phyloP scores from a whole-genome alignment of 2,329 filamentous ascomycete species.

The Neonectria magnoliae region DNA sequence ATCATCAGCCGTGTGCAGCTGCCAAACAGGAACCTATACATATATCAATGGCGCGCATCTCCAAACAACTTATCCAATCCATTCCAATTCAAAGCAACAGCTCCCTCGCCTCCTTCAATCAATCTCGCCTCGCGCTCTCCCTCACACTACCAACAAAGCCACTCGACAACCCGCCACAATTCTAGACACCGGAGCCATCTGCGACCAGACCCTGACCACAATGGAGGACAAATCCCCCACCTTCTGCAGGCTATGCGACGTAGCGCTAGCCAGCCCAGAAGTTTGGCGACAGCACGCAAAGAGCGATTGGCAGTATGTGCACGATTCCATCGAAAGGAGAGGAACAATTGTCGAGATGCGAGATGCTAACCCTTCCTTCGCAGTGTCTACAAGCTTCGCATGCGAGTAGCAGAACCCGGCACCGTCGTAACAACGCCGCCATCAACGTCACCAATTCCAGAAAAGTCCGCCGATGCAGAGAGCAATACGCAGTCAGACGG shows the following conservation, averaged over 20 bases:
- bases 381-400: background rate
- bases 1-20: too few species aligned
- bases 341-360: background rate
- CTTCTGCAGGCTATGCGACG: background rate
- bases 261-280: background rate
- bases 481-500: background rate
- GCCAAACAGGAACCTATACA: too few species aligned
- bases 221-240: background rate
- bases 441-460: background rate
- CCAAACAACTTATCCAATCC: too few species aligned
- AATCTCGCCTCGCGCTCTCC: background rate
- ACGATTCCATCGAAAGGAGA: background rate
- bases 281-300: background rate
- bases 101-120: background rate
- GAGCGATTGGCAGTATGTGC: background rate
- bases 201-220: background rate
- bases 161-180: background rate
- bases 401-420: background rate
- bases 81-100: background rate
- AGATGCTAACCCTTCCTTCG: background rate
- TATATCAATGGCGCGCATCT: too few species aligned
- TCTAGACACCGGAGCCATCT: background rate
- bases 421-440: background rate
- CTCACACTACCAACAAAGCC: background rate
- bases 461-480: background rate